phyloP scores from a whole-genome alignment of 768 basidiomycete species.

The Mycena maculata region DNA sequence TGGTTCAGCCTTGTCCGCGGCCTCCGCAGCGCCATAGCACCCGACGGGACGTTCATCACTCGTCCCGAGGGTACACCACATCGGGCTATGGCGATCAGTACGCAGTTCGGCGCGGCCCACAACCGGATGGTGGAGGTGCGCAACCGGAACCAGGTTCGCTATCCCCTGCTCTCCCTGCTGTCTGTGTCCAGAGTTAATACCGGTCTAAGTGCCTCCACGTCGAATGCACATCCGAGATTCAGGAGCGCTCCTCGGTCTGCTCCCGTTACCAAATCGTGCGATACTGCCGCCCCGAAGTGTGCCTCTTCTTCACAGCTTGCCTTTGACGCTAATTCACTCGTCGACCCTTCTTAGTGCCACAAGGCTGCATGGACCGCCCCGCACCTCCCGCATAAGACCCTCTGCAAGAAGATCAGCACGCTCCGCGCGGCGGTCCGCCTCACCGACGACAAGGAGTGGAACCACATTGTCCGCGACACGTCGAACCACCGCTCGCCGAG shows the following conservation, averaged over 20 bases:
- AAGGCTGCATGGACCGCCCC: slow-evolving; percentile 17
- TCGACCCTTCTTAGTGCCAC: slow-evolving; percentile 14
- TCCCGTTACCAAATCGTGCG: slow-evolving; percentile 16
- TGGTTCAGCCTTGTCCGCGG: slow-evolving; percentile 19
- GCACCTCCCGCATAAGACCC: slow-evolving; percentile 14
- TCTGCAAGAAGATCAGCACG: slow-evolving; percentile 17
- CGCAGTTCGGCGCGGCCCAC: slow-evolving; percentile 2
- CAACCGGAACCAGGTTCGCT: slow-evolving; percentile 19
- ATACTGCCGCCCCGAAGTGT: slow-evolving; percentile 14
- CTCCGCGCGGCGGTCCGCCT: slow-evolving; percentile 11
- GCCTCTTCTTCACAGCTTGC: not conserved
- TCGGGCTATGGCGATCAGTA: not conserved
- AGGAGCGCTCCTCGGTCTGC: slow-evolving; percentile 12
- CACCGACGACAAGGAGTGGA: slow-evolving; percentile 11
- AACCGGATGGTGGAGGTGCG: slow-evolving; percentile 16
- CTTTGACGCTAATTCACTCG: slow-evolving; percentile 3
- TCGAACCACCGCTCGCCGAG: not conserved
- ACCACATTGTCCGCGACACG: slow-evolving; percentile 17
- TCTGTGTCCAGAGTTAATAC: not conserved
- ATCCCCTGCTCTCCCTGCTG: slow-evolving; percentile 9
- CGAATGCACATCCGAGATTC: slow-evolving; percentile 6
- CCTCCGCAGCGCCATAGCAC: slow-evolving; percentile 1
- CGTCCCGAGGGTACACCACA: not conserved
- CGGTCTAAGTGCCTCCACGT: slow-evolving; percentile 8
- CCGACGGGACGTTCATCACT: slow-evolving; percentile 11